These are phyloP conservation scores for Euphorbia pulcherrima DNA, from an alignment of 345 rosid genomes.

Conservation along the genomic window DNA sequence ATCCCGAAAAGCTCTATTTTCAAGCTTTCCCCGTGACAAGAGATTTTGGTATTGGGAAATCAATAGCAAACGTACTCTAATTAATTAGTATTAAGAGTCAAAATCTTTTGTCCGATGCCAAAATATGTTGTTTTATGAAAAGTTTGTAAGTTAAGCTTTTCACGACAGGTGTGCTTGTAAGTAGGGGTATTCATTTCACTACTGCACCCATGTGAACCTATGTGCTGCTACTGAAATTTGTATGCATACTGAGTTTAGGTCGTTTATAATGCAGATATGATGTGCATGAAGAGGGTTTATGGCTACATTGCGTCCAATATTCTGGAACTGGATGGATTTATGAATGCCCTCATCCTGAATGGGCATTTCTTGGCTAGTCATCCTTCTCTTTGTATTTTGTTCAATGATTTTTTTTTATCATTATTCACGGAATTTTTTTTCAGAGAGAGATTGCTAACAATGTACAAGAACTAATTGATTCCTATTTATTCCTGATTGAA, in stretches of 20 bases:
- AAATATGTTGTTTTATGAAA: too few species aligned
- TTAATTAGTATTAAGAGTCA: too few species aligned
- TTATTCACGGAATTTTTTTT: too few species aligned
- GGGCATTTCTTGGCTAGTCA: conserved; percentile 45
- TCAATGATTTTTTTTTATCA: not conserved
- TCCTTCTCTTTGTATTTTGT: not conserved
- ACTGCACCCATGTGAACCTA: not conserved
- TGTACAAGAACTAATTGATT: not conserved
- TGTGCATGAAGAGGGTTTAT: conserved; percentile 65
- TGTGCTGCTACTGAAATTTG: not conserved
- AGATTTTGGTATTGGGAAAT: too few species aligned
- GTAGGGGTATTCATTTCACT: not conserved
- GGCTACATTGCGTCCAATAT: conserved; percentile 72
- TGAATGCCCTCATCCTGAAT: conserved; percentile 73
- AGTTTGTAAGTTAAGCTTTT: too few species aligned
- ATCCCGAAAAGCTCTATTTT: too few species aligned
- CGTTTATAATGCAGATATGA: conserved; percentile 44
- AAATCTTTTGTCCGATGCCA: too few species aligned
- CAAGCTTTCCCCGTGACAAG: too few species aligned
- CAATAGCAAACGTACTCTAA: too few species aligned
- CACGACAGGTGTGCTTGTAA: not conserved
- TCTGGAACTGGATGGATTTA: conserved; percentile 76
- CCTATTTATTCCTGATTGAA: not conserved
- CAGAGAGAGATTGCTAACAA: too few species aligned
- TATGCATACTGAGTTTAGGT: not conserved